These are phyloP conservation scores for Skeletonema menzelii DNA, from an alignment of 108 stramenopile genomes.

Conservation along the genomic window DNA sequence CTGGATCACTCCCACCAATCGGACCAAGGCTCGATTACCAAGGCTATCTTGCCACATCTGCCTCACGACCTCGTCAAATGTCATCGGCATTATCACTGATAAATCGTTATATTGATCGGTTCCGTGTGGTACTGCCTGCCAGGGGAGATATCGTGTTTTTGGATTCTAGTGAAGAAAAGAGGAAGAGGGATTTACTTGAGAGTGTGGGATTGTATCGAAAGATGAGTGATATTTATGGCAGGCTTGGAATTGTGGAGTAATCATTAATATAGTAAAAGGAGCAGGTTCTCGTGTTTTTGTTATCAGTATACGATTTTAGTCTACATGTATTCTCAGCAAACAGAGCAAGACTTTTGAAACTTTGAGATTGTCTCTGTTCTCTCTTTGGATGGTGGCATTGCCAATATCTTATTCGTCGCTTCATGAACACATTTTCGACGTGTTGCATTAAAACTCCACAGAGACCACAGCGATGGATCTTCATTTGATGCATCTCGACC, in stretches of 20 bases:
- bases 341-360: conserved; percentile 17
- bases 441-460: conserved; percentile 43
- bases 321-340: conserved; percentile 4
- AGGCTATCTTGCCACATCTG: conserved; percentile 82
- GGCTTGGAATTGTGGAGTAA: conserved; percentile 51
- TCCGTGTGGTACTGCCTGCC: conserved; percentile 66
- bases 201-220: conserved; percentile 49
- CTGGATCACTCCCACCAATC: conserved; percentile 12
- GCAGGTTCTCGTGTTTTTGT: no score
- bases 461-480: conserved; percentile 29
- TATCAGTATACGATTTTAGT: no score
- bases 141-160: conserved; percentile 72
- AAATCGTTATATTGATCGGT: conserved; percentile 66
- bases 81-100: conserved; percentile 68
- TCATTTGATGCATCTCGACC: not conserved
- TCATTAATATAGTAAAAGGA: conserved; percentile 4
- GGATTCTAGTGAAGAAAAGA: conserved; percentile 29
- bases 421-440: conserved; percentile 37
- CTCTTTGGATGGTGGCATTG: conserved; percentile 30
- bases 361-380: conserved; percentile 14
- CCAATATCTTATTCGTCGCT: conserved; percentile 29
- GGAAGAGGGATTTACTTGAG: conserved; percentile 45
- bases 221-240: conserved; percentile 46
- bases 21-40: conserved; percentile 76
- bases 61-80: conserved; percentile 69